Evolutionary conservation across 106 monocot species (phyloP).

Genomic region (Apostasia ramifera): DNA sequence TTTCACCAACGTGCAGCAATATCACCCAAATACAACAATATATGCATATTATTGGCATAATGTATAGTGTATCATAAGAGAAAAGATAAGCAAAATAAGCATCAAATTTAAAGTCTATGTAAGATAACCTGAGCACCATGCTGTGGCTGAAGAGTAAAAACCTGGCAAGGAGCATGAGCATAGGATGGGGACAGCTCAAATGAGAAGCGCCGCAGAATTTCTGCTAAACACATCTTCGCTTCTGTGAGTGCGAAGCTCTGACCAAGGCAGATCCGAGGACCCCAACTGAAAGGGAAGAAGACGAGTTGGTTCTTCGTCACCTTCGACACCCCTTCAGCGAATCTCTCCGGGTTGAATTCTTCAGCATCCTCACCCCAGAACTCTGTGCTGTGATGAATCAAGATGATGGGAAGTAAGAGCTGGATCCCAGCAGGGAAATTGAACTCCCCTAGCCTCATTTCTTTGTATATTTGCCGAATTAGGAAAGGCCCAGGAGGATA

Average conservation of each 20-base stretch:
- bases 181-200: conserved; percentile 14
- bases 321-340: not conserved
- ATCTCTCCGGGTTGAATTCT: conserved; percentile 1
- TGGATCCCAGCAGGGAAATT: not conserved
- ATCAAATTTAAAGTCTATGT: not conserved
- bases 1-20: too few relatives aligned
- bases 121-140: conserved; percentile 8
- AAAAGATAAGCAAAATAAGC: too few relatives aligned
- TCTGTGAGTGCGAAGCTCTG: not conserved
- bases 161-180: conserved; percentile 7
- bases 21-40: too few relatives aligned
- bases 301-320: not conserved
- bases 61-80: too few relatives aligned
- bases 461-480: not conserved
- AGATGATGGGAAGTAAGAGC: not conserved
- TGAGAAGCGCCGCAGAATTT: conserved; percentile 7
- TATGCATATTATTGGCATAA: too few relatives aligned
- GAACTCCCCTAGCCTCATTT: conserved; percentile 2
- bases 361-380: conserved; percentile 3
- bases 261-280: not conserved
- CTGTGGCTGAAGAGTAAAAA: conserved; percentile 9
- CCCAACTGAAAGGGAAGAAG: conserved; percentile 1
- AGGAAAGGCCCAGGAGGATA: conserved; percentile 30
- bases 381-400: conserved; percentile 5
- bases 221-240: not conserved